phyloP scores from a whole-genome alignment of 1,139 yeast species.

The Hyphopichia fennica region DNA sequence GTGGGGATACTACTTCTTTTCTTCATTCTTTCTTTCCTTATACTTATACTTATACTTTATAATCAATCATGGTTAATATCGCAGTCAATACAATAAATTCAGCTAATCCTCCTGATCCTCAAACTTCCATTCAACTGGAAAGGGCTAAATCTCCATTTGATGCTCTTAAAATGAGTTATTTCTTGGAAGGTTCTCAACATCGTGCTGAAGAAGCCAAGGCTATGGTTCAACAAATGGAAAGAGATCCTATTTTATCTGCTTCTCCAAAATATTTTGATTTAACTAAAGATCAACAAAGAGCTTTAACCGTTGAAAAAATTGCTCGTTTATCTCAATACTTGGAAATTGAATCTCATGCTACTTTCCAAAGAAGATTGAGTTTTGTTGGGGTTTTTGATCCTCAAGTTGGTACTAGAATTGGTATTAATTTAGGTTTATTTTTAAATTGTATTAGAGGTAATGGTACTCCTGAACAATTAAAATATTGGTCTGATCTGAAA shows the following conservation, averaged over 20 bases:
- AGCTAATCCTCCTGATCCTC: conserved; percentile 36
- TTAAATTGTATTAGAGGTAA: conserved; percentile 69
- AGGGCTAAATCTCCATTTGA: conserved; percentile 30
- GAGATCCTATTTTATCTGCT: conserved; percentile 42
- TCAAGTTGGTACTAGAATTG: conserved; percentile 50
- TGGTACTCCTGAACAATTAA: conserved; percentile 54
- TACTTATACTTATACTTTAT: background rate
- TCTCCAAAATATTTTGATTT: conserved; percentile 37
- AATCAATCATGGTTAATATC: conserved; percentile 1
- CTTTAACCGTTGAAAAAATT: conserved; percentile 35
- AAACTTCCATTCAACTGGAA: conserved; percentile 30
- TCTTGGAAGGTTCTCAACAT: conserved; percentile 40
- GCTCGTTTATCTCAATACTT: conserved; percentile 38
- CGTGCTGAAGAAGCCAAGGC: conserved; percentile 28
- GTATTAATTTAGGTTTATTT: conserved; percentile 72
- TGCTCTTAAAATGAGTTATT: conserved; percentile 37
- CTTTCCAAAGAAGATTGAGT: conserved; percentile 39
- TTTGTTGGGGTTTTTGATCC: conserved; percentile 66
- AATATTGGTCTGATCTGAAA: conserved; percentile 41
- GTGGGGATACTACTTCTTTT: too few relatives aligned
- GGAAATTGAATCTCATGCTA: conserved; percentile 37
- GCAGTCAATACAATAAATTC: conserved; percentile 13
- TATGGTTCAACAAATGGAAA: conserved; percentile 40
- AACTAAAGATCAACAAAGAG: conserved; percentile 37
- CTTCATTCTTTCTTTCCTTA: background rate